Evolutionary conservation across 345 rosid genomes (phyloP).

Genomic region (Rubroshorea leprosula): DNA sequence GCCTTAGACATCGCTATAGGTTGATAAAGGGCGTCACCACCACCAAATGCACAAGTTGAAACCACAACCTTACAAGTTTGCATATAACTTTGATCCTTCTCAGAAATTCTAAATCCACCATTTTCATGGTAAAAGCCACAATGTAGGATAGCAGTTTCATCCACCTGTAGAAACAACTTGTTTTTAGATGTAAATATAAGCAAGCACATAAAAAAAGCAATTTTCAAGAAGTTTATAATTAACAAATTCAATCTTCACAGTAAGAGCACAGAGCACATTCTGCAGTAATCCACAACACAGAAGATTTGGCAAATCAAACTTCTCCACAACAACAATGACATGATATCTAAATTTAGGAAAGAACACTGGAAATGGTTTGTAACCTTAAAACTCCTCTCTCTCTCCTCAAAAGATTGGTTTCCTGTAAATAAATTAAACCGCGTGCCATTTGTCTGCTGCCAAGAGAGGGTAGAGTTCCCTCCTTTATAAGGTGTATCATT

Average conservation of each 20-base stretch:
- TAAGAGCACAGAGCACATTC: background rate
- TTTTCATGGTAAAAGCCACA: slow-evolving; percentile 79
- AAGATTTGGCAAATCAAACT: background rate
- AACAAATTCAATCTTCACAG: background rate
- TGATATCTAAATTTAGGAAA: slow-evolving; percentile 1
- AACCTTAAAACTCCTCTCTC: slow-evolving; percentile 84
- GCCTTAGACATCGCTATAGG: slow-evolving; percentile 82
- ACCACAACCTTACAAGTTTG: slow-evolving; percentile 55
- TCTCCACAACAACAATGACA: background rate
- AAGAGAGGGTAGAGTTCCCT: slow-evolving; percentile 19
- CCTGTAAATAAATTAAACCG: slow-evolving; percentile 84
- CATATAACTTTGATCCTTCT: slow-evolving; percentile 66
- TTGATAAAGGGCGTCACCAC: slow-evolving; percentile 92
- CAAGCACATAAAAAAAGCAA: background rate
- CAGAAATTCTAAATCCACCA: slow-evolving; percentile 70
- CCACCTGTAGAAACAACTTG: slow-evolving; percentile 42
- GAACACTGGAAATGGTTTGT: slow-evolving; percentile 9
- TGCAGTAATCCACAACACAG: background rate
- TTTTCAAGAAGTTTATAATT: background rate
- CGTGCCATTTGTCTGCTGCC: slow-evolving; percentile 31
- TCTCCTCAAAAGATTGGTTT: slow-evolving; percentile 66
- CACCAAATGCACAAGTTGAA: slow-evolving; percentile 95
- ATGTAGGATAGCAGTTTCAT: slow-evolving; percentile 53
- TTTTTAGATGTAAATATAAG: background rate
- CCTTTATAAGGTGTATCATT: slow-evolving; percentile 18